These are phyloP conservation scores for Neocallimastix lanati DNA, from an alignment of 192 early-diverging fungal species.

Conservation along the genomic window DNA sequence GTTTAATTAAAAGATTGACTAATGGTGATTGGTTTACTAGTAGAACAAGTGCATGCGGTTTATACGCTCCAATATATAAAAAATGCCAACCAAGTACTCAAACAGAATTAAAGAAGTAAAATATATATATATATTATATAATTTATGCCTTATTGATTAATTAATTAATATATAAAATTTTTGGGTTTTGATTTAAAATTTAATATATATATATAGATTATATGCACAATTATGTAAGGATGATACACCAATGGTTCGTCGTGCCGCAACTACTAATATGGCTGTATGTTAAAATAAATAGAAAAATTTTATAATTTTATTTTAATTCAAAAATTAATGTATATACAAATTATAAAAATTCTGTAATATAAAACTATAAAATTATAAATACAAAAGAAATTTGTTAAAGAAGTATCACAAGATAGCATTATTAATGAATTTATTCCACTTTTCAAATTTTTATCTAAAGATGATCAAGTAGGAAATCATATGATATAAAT, in stretches of 20 bases:
- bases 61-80: slow-evolving; percentile 72
- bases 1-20: slow-evolving; percentile 76
- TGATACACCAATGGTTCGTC: slow-evolving; percentile 95
- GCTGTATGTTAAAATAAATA: no score
- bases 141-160: no score
- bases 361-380: no score
- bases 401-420: slow-evolving; percentile 48
- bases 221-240: slow-evolving; percentile 74
- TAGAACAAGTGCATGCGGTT: slow-evolving; percentile 77
- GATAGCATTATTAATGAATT: slow-evolving; percentile 68
- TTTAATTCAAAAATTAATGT: no score
- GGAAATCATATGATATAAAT: no score
- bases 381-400: no score
- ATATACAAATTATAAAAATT: no score
- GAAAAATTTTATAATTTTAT: no score
- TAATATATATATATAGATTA: slow-evolving; percentile 20
- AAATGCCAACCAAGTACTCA: slow-evolving; percentile 51
- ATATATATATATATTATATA: no score
- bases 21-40: no score
- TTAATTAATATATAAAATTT: no score
- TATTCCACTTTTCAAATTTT: slow-evolving; percentile 67
- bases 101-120: slow-evolving; percentile 73
- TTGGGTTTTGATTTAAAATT: no score
- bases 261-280: slow-evolving; percentile 73
- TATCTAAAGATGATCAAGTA: slow-evolving; percentile 52